Evolutionary conservation across 345 rosid species (phyloP).

Genomic region (Noccaea caerulescens): DNA sequence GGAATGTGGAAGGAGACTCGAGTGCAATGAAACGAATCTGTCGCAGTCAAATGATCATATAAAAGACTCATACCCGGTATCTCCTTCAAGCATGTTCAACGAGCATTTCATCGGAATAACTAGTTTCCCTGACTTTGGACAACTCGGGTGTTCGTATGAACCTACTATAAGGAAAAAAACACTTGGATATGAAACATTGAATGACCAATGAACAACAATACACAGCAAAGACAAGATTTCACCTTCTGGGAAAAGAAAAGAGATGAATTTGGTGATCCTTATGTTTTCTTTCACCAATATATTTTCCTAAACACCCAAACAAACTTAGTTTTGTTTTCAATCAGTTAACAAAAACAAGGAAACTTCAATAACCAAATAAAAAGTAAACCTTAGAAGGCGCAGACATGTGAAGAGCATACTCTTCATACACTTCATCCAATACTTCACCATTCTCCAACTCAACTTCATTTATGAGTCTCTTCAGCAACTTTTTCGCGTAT

Average conservation of each 20-base stretch:
- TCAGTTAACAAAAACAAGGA: not conserved
- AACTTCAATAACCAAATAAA: not conserved
- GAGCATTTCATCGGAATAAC: conserved; percentile 69
- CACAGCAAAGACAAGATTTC: conserved; percentile 24
- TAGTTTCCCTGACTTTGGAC: conserved; percentile 55
- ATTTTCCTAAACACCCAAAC: conserved; percentile 48
- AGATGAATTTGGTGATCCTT: conserved; percentile 65
- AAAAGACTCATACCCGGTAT: conserved; percentile 63
- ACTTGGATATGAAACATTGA: not conserved
- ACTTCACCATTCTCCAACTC: conserved; percentile 60
- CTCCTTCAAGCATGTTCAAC: conserved; percentile 91
- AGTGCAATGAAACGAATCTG: not conserved
- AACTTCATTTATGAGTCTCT: conserved; percentile 72
- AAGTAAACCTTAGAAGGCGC: conserved; percentile 57
- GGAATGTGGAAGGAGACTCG: conserved; percentile 13
- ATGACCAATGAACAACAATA: conserved; percentile 14
- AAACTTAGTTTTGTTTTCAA: conserved; percentile 24
- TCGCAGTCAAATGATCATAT: not conserved
- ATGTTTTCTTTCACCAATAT: conserved; percentile 45
- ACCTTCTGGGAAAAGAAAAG: conserved; percentile 82
- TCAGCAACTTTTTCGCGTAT: conserved; percentile 61
- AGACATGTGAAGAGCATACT: conserved; percentile 58
- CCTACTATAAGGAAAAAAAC: conserved; percentile 42
- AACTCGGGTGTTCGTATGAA: conserved; percentile 47
- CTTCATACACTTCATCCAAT: conserved; percentile 73